Evolutionary conservation across 2,329 filamentous ascomycete species (phyloP), one percentile per base, ranked within the genome.

Genomic region (Xylariomycetidae sp.): DNA sequence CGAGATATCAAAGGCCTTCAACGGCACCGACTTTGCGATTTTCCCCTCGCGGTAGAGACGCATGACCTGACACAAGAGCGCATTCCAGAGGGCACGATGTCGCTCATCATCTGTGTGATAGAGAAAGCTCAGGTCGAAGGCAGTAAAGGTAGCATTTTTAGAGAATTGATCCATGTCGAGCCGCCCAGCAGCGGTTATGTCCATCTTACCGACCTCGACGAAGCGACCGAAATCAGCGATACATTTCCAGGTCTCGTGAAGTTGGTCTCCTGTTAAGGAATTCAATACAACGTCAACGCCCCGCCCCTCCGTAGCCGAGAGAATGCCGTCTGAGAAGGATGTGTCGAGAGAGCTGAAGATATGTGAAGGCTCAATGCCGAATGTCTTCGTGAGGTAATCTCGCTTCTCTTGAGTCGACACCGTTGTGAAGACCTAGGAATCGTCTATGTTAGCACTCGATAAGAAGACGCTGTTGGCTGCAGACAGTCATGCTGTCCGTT

Each of bases 131-230:
- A 68, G 38, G 37, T 68, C 60, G 4, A 69, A 54, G 0, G 57
- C 59, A 0, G 59, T 47, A 33, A 67, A 68, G 7, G 54, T 58
- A 3, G 58, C 50, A 25, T 62, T 67, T 4, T 56, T 40, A 4
- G 54, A 51, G 32, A 70, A 69, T 2, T 47, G 47, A 3, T 52
- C 42, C 49, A 69, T 62, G 8, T 62, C 52, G 8, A 65, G 46
- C 6, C 41, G 37, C 4, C 53, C 55, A 16, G 61, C 61, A 16
- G 56, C 50, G 3, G 44, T 18, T 6, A 62, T 42, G 30, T 65
- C 60, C 4, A 46, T 44, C 33, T 60, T 62, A 2, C 59, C 59
- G 23, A 67, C 51, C 41, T 67, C 63, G 3, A 67, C 41, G 31
- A 67, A 62, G 6, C 55, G 44, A 4, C 63, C 64, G 30, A 59